Conservation (phyloP, 2,329 filamentous ascomycete species). For the Neofusicoccum parvum region DNA sequence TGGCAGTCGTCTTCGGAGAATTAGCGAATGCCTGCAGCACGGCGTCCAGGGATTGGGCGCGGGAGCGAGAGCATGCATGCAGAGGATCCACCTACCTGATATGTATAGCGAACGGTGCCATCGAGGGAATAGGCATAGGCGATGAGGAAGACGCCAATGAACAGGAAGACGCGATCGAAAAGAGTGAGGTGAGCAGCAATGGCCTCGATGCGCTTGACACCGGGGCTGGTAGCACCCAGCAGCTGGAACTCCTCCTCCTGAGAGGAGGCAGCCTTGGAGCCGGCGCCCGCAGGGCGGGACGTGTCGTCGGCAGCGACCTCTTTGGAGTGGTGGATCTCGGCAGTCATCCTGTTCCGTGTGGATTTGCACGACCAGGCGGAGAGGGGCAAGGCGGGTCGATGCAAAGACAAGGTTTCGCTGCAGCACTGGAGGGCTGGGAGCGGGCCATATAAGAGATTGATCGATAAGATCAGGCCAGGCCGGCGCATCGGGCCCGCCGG, state of each 20-base stretch:
- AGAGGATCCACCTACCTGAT: slow-evolving; percentile 40
- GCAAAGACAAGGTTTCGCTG: neutral
- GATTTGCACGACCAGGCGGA: neutral
- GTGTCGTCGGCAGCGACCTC: neutral
- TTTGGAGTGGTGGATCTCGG: neutral
- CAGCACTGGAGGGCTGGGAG: neutral
- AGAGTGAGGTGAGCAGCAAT: slow-evolving; percentile 56
- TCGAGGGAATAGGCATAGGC: slow-evolving; percentile 67
- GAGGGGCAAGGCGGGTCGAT: neutral
- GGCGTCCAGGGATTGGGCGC: neutral
- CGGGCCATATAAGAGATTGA: slow-evolving; percentile 10
- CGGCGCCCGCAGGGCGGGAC: neutral
- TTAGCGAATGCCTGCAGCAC: neutral
- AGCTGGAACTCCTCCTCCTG: slow-evolving; percentile 24
- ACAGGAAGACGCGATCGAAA: slow-evolving; percentile 59
- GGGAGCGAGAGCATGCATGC: neutral
- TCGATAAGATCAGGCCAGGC: slow-evolving; percentile 5
- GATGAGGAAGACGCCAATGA: slow-evolving; percentile 63
- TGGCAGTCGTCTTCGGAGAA: slow-evolving; percentile 52
- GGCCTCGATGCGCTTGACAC: slow-evolving; percentile 63
- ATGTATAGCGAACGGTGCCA: slow-evolving; percentile 57
- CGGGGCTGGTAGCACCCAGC: slow-evolving; percentile 46
- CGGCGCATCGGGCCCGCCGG: neutral
- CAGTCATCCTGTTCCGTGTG: neutral
- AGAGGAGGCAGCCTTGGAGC: slow-evolving; percentile 16